Evolutionary conservation across 179 eudicot genomes (phyloP).

Genomic region (Actinidia polygama): DNA sequence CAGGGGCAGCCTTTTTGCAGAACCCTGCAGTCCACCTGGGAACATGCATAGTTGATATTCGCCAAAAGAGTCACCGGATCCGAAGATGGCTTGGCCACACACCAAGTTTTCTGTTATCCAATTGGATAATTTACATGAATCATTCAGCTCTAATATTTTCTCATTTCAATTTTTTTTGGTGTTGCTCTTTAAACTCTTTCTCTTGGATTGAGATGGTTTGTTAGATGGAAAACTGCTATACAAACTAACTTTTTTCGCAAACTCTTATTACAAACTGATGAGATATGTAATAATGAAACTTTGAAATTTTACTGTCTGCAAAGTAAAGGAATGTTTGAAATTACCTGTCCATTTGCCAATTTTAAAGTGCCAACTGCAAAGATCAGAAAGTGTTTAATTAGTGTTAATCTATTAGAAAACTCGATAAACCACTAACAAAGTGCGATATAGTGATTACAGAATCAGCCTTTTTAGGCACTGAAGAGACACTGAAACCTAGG

Average conservation of each 20-base stretch:
- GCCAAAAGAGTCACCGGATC: conserved; percentile 35
- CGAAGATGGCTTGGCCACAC: conserved; percentile 87
- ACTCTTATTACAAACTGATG: no score
- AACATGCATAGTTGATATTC: conserved; percentile 75
- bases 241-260: no score
- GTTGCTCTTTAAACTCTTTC: background rate
- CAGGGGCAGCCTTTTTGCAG: conserved; percentile 56
- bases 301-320: no score
- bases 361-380: conserved; percentile 41
- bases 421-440: background rate
- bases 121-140: background rate
- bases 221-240: no score
- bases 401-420: background rate
- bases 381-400: background rate
- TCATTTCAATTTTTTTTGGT: background rate
- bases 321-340: background rate
- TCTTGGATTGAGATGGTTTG: no score
- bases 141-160: background rate
- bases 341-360: conserved; percentile 57
- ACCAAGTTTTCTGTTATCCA: conserved; percentile 76
- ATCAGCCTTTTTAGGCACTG: background rate
- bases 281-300: no score
- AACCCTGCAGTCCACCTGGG: conserved; percentile 66
- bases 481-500: background rate
- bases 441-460: background rate